Base-by-base conservation (phyloP, 768 basidiomycete genomes). In the Hericium coralloides region DNA sequence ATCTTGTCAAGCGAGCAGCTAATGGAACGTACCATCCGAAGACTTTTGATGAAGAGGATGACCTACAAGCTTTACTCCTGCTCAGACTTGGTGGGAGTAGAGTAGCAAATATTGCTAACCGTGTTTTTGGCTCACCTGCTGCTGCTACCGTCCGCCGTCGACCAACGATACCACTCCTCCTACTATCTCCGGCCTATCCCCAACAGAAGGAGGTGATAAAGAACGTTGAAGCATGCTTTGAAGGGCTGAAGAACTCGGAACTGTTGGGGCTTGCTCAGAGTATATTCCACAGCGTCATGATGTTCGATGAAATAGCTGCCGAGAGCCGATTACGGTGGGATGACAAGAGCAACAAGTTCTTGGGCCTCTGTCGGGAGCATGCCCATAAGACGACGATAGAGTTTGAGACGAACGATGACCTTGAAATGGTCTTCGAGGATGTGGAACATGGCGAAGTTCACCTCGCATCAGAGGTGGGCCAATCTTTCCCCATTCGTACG, bases 281-380 rank as follows among this genome's bases (percentile, higher is more conserved):
- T 1, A 1, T 31, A 2, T 7, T 52, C 12, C 20, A 22, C 8
- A 26, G 25, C 15, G 8, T 52, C 22, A 12, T 37, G n/a, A 53
- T 53, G 8, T 23, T 54, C 12, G 53, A 54, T 8, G 58, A 59
- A 9, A 10, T 59, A 0, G 22, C 38, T 0, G 9, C 41, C 2
- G 53, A 59, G 23, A 22, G 14, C 9, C 14, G 55, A 0, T 55
- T 23, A 18, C 38, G 45, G 4, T 59, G 52, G 50, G 51, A 55
- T 15, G 43, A 52, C 3, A 31, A 26, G 15, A 45, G 49, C 0
- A 59, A 59, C n/a, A 53, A 48, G 2, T 12, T 59, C 2, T 37
- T 59, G 1, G 58, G 58, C 0, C 12, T 52, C 6, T 59, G 58
- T n/a, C 8, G 45, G 0, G 55, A 59, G 37, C 50, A 52, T n/a